phyloP scores from a whole-genome alignment of 2,329 filamentous ascomycete genomes.

The Anisogramma anomala region DNA sequence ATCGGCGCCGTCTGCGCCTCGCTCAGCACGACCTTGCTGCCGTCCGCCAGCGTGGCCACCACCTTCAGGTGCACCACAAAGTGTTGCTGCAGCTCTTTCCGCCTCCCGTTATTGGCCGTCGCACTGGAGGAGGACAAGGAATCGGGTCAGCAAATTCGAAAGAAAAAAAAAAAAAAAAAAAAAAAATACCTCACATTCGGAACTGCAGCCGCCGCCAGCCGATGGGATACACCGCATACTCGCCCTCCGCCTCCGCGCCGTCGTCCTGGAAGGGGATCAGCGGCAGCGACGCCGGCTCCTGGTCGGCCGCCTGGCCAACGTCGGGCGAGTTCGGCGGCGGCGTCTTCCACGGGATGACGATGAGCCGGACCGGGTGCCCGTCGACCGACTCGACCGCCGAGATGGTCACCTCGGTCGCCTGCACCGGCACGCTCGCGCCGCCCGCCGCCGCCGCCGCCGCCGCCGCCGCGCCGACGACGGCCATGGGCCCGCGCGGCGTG shows the following conservation, averaged over 20 bases:
- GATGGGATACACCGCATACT: slow-evolving; percentile 83
- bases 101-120: slow-evolving; percentile 87
- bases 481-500: slow-evolving; percentile 64
- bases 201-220: slow-evolving; percentile 93
- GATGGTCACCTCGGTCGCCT: slow-evolving; percentile 73
- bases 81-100: slow-evolving; percentile 93
- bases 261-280: slow-evolving; percentile 57
- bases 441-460: slow-evolving; percentile 78
- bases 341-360: slow-evolving; percentile 97
- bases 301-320: slow-evolving; percentile 54
- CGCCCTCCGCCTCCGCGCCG: slow-evolving; percentile 51
- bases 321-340: slow-evolving; percentile 69
- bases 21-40: slow-evolving; percentile 68
- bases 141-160: slow-evolving; percentile 17
- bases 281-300: slow-evolving; percentile 75
- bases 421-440: slow-evolving; percentile 72
- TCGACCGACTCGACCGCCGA: slow-evolving; percentile 93
- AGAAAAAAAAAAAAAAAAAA: too few species aligned
- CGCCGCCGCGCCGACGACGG: slow-evolving; percentile 71
- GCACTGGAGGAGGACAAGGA: slow-evolving; percentile 56
- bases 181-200: slow-evolving; percentile 63
- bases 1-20: slow-evolving; percentile 83
- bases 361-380: slow-evolving; percentile 81
- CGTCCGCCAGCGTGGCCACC: slow-evolving; percentile 69
- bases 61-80: slow-evolving; percentile 85